Conservation (phyloP, 352 stramenopile genomes). For the Halophytophthora polymorphica region DNA sequence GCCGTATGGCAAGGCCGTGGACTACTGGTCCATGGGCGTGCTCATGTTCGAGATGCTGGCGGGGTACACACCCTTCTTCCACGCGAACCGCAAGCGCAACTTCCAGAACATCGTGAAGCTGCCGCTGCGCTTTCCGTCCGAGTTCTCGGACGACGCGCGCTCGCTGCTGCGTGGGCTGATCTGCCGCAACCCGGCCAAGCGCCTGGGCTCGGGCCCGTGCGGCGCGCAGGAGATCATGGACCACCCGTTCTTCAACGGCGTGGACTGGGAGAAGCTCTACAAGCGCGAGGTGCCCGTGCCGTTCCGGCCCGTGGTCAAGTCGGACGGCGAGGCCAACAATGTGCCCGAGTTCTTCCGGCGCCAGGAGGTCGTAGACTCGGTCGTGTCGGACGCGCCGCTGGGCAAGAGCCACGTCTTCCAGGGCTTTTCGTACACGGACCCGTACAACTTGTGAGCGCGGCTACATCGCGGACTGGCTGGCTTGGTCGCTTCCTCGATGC, state of each 20-base stretch:
- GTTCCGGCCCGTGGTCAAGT: slow-evolving; percentile 65
- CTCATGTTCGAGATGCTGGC: slow-evolving; percentile 85
- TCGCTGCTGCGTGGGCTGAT: slow-evolving; percentile 73
- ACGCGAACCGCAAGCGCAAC: slow-evolving; percentile 77
- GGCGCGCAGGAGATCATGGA: slow-evolving; percentile 80
- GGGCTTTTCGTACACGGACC: slow-evolving; percentile 78
- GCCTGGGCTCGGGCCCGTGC: slow-evolving; percentile 63
- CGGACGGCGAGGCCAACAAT: slow-evolving; percentile 71
- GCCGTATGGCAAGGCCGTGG: slow-evolving; percentile 75
- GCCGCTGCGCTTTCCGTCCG: slow-evolving; percentile 60
- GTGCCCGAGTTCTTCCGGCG: slow-evolving; percentile 83
- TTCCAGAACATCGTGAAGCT: slow-evolving; percentile 88
- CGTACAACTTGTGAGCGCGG: slow-evolving; percentile 44
- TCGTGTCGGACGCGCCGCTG: slow-evolving; percentile 51
- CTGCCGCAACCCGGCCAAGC: slow-evolving; percentile 69
- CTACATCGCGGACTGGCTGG: slow-evolving; percentile 1
- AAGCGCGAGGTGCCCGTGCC: slow-evolving; percentile 64
- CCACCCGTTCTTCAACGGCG: slow-evolving; percentile 73
- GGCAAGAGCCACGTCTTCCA: slow-evolving; percentile 72
- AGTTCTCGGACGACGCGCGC: slow-evolving; percentile 77
- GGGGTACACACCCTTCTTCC: slow-evolving; percentile 76
- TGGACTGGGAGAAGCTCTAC: slow-evolving; percentile 83
- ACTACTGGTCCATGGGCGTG: slow-evolving; percentile 88
- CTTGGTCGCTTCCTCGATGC: slow-evolving; percentile 8
- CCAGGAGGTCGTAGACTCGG: slow-evolving; percentile 72